Evolutionary conservation across 306 rosid genomes (phyloP).

Genomic region (Quillaja saponaria): DNA sequence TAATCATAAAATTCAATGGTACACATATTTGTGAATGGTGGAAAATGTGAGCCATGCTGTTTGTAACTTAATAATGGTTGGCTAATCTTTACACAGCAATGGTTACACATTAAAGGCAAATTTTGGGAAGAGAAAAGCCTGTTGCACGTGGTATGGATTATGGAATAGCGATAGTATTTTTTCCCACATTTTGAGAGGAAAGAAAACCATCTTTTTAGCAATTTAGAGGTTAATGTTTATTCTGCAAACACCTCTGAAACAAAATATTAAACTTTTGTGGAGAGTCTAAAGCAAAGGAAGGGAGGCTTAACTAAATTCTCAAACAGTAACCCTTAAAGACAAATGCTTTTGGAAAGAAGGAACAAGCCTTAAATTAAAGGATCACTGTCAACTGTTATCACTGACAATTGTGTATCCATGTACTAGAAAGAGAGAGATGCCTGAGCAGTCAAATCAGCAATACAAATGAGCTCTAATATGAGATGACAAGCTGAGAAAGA

Average conservation of each 20-base stretch:
- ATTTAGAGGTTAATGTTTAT: constrained; percentile 39
- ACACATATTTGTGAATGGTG: too few relatives aligned
- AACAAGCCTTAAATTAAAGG: constrained; percentile 34
- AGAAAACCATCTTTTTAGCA: constrained; percentile 40
- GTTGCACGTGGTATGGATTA: constrained; percentile 33
- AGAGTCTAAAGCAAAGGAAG: constrained; percentile 24
- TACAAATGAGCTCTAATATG: constrained; percentile 12
- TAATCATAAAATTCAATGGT: too few relatives aligned
- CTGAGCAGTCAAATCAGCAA: constrained; percentile 65
- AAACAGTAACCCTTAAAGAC: constrained; percentile 23
- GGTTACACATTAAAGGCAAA: constrained; percentile 8
- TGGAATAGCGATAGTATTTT: constrained; percentile 15
- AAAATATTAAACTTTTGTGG: constrained; percentile 13
- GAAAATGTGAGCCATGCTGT: too few relatives aligned
- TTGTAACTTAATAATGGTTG: constrained; percentile 13
- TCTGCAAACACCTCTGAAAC: constrained; percentile 17
- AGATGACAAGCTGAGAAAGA: constrained; percentile 25
- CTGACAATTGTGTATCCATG: constrained; percentile 56
- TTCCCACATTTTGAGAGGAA: constrained; percentile 24
- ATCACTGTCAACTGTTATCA: constrained; percentile 51
- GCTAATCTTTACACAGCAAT: too few relatives aligned
- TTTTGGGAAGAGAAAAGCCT: constrained; percentile 24
- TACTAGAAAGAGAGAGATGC: constrained; percentile 37
- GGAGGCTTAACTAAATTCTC: constrained; percentile 29
- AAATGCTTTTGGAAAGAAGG: constrained; percentile 12